Base-by-base conservation (phyloP, 495 filamentous ascomycete species). In the Xylaria grammica region DNA sequence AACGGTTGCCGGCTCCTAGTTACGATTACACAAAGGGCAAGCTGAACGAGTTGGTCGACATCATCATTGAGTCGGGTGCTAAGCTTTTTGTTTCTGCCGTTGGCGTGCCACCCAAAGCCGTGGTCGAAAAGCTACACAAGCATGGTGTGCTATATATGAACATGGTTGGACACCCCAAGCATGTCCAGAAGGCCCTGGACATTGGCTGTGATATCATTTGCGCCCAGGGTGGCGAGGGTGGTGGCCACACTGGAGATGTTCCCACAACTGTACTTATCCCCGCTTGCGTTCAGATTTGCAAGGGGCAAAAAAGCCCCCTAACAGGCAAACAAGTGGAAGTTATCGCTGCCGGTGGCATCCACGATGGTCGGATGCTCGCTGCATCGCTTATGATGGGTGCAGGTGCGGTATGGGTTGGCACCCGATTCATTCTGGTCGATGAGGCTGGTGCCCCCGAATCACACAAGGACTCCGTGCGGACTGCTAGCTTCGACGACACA, bases 11-110 rank as follows among this genome's bases (percentile, higher is more conserved):
- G 24, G 34, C 40, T 50, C 53, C 15, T 72, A 97, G 95, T 86
- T 97, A 99, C 80, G 95, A 99, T 80, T 99, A 99, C 84, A 99
- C 95, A 73, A 97, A 99, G 82, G 95, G 95, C 74, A 98, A 98
- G 83, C 90, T 99, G 55, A 83, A 92, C 77, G 89, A 96, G 73
- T 86, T 99, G 46, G 80, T 97, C 76, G 89, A 92, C 75, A 93
- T 96, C 69, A 90, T 97, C 79, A 96, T 99, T 79, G 88, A 93
- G 72, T 90, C 87, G 59, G 91, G 91, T 59, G 91, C 93, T 61
- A 91, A 89, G 80, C 87, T 98, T 60, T 99, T 99, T 80, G 96
- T 99, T 72, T 96, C 91, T 67, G 95, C 95, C 74, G 91, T 99
- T 75, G 95, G 95, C 77, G 90, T 99, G 6, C 93, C 95, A 27